Evolutionary conservation across 2,329 filamentous ascomycete genomes (phyloP).

Genomic region (Raffaelea albimanens): DNA sequence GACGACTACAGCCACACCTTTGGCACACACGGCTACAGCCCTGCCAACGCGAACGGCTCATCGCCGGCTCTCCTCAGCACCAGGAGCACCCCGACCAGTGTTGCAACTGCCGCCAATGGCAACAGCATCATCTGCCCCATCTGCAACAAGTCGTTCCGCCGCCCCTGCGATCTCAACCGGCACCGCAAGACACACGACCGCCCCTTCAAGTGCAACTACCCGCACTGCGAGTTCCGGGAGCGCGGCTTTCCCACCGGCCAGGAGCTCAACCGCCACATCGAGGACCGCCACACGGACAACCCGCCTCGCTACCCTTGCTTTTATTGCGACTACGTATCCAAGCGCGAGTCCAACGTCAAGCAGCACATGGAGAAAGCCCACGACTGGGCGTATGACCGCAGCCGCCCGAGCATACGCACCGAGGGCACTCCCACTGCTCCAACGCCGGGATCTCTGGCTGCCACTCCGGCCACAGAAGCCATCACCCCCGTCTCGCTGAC

Average conservation of each 20-base stretch:
- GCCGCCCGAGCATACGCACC: constrained; percentile 26
- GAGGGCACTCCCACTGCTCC: too few relatives aligned
- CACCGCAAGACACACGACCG: constrained; percentile 71
- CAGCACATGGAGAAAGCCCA: constrained; percentile 82
- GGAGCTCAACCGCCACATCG: constrained; percentile 66
- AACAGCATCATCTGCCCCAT: constrained; percentile 3
- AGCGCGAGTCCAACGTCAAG: constrained; percentile 74
- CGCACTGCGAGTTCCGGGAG: constrained; percentile 58
- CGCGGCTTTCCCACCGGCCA: constrained; percentile 72
- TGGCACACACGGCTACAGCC: too few relatives aligned
- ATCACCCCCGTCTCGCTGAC: too few relatives aligned
- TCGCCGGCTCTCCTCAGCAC: neutral
- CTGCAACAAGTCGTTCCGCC: constrained; percentile 19
- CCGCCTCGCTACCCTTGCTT: constrained; percentile 59
- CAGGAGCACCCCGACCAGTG: too few relatives aligned
- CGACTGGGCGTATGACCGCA: constrained; percentile 61
- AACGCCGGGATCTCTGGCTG: too few relatives aligned
- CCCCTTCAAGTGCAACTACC: constrained; percentile 62
- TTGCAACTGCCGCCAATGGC: neutral
- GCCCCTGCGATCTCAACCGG: constrained; percentile 40
- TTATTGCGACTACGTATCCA: constrained; percentile 65
- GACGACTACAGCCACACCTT: neutral
- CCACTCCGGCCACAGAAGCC: too few relatives aligned
- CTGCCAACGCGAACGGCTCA: neutral
- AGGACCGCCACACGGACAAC: constrained; percentile 62